Base-by-base conservation (phyloP, 2,329 filamentous ascomycete species). In the Chaetomiaceae sp. region DNA sequence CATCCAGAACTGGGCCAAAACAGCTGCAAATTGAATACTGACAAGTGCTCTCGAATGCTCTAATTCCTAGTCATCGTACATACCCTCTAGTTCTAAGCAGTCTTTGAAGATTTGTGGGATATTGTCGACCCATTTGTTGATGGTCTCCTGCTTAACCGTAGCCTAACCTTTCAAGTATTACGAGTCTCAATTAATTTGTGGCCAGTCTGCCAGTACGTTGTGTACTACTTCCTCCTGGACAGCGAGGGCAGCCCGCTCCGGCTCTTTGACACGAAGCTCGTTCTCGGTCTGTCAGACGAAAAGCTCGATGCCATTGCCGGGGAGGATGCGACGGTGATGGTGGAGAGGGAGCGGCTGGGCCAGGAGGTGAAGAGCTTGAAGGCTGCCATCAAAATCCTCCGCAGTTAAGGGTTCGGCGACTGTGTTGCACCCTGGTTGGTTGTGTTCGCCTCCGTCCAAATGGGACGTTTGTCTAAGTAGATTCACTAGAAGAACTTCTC, bases 191-290 rank as follows among this genome's bases (percentile, higher is more conserved):
- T n/a, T n/a, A n/a, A n/a, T n/a, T n/a, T 27, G 25, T 40, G 19
- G 38, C 19, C 25, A 7, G 38, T 40, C 38, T 40, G 38, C 38
- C 38, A 40, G 38, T 40, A 40, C 38, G 38, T 40, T 20, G 38
- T 40, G 8, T 40, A 40, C 12, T 20, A 40, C 38, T 40, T 40
- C 20, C 38, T 40, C 38, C 38, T 40, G 38, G 20, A 25, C 20
- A 40, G 38, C 38, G 38, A 40, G 38, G 38, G 38, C 38, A 40
- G 38, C 20, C 38, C 38, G 20, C 38, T 40, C 20, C 38, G 38
- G 38, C 38, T 40, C 38, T 40, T 40, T 40, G 38, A 40, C 38
- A 40, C 38, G 38, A 40, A 40, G 38, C 38, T 40, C 38, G 38
- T 40, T 23, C 38, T 40, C 19, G 38, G 38, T 40, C 38, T 40